Evolutionary conservation across 139 green algal species (phyloP), one percentile per base, ranked within the genome.

Genomic region (Pycnococcus provasolii): DNA sequence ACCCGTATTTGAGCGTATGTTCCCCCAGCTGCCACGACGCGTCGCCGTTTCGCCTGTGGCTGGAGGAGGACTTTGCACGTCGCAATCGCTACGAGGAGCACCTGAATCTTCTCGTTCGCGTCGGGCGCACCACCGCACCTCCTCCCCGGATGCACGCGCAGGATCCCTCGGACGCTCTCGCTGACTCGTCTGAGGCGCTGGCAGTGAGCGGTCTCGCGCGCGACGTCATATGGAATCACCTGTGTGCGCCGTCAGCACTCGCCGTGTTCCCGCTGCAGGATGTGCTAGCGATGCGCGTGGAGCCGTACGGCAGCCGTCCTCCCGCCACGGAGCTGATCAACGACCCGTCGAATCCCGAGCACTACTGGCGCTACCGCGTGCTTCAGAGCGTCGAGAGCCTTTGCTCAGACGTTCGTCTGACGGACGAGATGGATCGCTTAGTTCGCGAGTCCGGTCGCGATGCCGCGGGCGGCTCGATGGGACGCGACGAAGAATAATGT

Each of bases 301-400:
- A 54, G 42, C n/a, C 68, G 60, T 81, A 84, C 63, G 64, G 39
- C 3, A 48, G 43, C 11, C 77, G 88, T 4, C 80, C 83, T 6
- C 70, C 90, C 0, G 51, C 43, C 3, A 86, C 96, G 71, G 91
- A 97, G 80, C 85, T 81, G 1, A 95, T 98, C 81, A 98, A 98
- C 77, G 88, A 96, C 77, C 92, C 92, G 1, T 91, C 88, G n/a
- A 89, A 91, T 37, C 70, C 78, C 11, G 80, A 85, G 69, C 92
- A 97, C 78, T 97, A 97, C 78, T 98, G 92, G 92, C 66, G 86
- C 8, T 91, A 80, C 71, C 73, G 83, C 2, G 41, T 75, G 39
- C 73, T 76, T 45, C 62, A 73, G 60, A 13, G 15, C 2, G 26
- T 74, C 7, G 73, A 79, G 64, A 26, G 26, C 26, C 26, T 26